Evolutionary conservation across 2,329 filamentous ascomycete species (phyloP), one percentile per base, ranked within the genome.

Genomic region (Monascus ruber): DNA sequence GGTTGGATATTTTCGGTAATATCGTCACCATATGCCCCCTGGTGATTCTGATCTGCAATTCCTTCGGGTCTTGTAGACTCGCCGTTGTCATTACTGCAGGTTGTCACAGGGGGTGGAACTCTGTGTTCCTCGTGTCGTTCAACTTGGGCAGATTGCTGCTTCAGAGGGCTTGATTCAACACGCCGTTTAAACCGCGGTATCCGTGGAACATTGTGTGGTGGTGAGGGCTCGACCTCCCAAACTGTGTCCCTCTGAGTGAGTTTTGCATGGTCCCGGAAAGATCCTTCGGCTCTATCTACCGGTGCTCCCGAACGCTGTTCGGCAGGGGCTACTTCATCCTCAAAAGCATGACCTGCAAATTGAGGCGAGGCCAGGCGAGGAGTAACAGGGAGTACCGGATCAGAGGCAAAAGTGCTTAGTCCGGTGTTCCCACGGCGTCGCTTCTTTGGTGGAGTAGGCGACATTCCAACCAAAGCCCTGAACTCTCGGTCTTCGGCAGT

Each of bases 401-500:
- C 54, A 8, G 55, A 55, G 9, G 53, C 50, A 40, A 47, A 50
- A 3, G 60, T 41, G 26, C 45, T 52, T 34, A 54, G 53, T 3
- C 59, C 55, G 41, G 54, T 38, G 46, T 60, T 60, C 4, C 50
- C 50, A 24, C 63, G 58, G 17, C 62, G 55, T 39, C 51, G 63
- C 42, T 65, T 66, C 27, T 52, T 58, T 2, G 58, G 50, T 31
- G 52, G 56, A 45, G 50, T 48, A 9, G 56, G 56, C 10, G 58
- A 59, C 32, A 55, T 50, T 36, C 53, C 51, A 34, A 62, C 47
- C 27, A 60, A 46, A 24, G 53, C 50, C 31, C 55, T 55, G 40
- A 65, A 66, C 17, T 65, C 58, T 11, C 50, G 47, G 40, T 68
- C 65, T 1, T 68, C 64, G 3, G 51, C 54, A 1, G 55, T 63